Evolutionary conservation across 208 protist species (phyloP), one percentile per base, ranked within the genome.

Genomic region (Acanthamoeba healyi): DNA sequence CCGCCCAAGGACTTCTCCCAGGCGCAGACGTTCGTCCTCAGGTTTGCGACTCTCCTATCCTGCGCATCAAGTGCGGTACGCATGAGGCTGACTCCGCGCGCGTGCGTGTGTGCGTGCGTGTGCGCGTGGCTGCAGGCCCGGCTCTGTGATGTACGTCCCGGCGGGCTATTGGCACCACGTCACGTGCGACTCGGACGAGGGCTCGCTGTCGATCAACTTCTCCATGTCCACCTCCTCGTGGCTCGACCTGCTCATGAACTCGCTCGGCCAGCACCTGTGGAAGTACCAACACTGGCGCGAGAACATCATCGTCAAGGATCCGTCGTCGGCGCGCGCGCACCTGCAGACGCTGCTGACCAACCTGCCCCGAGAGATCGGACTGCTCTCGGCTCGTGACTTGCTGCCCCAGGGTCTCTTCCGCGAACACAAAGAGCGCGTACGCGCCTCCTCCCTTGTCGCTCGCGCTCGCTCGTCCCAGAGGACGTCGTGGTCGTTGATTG

Each of bases 121-220:
- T 42, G 4, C 4, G 6, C n/a, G 17, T 51, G 12, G 7, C n/a
- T 51, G 24, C 32, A 88, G 82, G 56, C 82, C 82, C 29, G 82
- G 82, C 1, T 89, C 82, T 4, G 82, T 89, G 46, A 89, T 89
- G 82, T 89, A 89, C 32, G 46, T 61, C 17, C 82, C 82, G 34
- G 82, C 34, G 19, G 82, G 82, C 46, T 89, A 89, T 24, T 89
- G 82, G 82, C 82, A 89, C 32, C 82, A 89, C 54, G 82, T 89
- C 15, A 67, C 82, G 4, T 89, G 82, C 32, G 82, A 89, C 49
- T 61, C 46, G 12, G 82, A 89, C 32, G 82, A 89, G 29, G 82
- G 82, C 49, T 89, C 82, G 19, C 82, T 89, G 34, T 89, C 82
- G 14, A 56, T 89, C 56, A 89, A 89, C 82, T 89, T 89, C 56